Evolutionary conservation across 768 basidiomycete species (phyloP).

Genomic region (Phylloporus sp.): DNA sequence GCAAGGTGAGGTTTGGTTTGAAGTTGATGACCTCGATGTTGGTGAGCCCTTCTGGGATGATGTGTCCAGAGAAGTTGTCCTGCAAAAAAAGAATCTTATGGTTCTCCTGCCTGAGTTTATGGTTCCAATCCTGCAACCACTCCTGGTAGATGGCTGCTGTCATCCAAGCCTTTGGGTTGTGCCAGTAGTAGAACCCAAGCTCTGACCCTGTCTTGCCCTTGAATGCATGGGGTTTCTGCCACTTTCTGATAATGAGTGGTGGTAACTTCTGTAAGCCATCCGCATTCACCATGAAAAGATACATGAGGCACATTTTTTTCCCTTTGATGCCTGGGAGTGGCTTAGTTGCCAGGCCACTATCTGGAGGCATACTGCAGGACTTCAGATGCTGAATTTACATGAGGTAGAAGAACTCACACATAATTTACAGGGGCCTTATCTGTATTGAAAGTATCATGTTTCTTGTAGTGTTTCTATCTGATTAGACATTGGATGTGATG

Average conservation of each 20-base stretch:
- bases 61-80: constrained; percentile 5
- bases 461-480: constrained; percentile 22
- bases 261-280: constrained; percentile 1
- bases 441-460: constrained; percentile 34
- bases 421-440: constrained; percentile 36
- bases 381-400: no score
- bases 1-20: constrained; percentile 35
- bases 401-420: no score
- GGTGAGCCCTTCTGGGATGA: constrained; percentile 31
- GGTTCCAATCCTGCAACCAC: constrained; percentile 2
- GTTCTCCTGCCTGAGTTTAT: not conserved
- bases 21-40: constrained; percentile 14
- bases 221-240: not conserved
- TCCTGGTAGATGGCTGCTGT: constrained; percentile 2
- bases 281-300: not conserved
- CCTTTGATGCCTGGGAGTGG: not conserved
- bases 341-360: not conserved
- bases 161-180: constrained; percentile 9
- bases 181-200: constrained; percentile 4
- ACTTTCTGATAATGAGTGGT: constrained; percentile 5
- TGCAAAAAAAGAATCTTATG: constrained; percentile 6
- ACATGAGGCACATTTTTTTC: constrained; percentile 1
- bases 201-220: not conserved
- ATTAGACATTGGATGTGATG: constrained; percentile 27
- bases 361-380: not conserved